A percentile compares a stretch with the other conserved stretches of the same genome.
These are phyloP conservation scores for Penicillium soppii DNA, from an alignment of 495 filamentous ascomycete genomes.

Conservation along the genomic window DNA sequence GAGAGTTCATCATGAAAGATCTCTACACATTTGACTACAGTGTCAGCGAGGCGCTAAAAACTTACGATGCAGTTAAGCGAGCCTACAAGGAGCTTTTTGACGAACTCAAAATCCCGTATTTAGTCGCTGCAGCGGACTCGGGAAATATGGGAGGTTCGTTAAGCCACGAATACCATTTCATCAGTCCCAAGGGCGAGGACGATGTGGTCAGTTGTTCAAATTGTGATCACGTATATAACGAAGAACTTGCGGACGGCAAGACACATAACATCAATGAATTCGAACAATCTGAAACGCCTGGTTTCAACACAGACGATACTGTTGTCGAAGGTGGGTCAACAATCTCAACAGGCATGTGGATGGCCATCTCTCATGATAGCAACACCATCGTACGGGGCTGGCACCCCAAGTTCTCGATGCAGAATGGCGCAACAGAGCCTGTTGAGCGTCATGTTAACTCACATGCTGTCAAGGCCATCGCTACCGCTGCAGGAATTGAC, in stretches of 20 bases:
- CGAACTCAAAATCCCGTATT: slow-evolving; percentile 78
- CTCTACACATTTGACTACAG: slow-evolving; percentile 91
- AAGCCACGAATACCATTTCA: slow-evolving; percentile 93
- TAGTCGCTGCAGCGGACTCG: slow-evolving; percentile 86
- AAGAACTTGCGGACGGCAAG: slow-evolving; percentile 67
- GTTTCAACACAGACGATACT: slow-evolving; percentile 32
- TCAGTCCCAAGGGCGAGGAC: slow-evolving; percentile 81
- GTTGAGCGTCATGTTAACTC: slow-evolving; percentile 62
- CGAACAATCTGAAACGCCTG: slow-evolving; percentile 10
- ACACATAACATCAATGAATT: slow-evolving; percentile 19
- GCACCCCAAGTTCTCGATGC: slow-evolving; percentile 52
- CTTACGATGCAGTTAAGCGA: slow-evolving; percentile 68
- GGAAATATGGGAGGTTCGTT: slow-evolving; percentile 93
- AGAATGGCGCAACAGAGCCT: slow-evolving; percentile 31
- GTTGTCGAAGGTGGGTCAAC: slow-evolving; percentile 24
- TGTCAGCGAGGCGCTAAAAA: slow-evolving; percentile 62
- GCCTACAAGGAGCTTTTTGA: slow-evolving; percentile 76
- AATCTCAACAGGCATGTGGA: slow-evolving; percentile 55
- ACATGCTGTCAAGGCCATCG: slow-evolving; percentile 65
- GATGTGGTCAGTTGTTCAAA: slow-evolving; percentile 69
- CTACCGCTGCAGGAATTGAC: slow-evolving; percentile 55
- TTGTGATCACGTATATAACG: slow-evolving; percentile 80
- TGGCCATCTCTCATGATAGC: slow-evolving; percentile 68
- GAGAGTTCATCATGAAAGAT: slow-evolving; percentile 98
- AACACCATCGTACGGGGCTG: slow-evolving; percentile 65